Base-by-base conservation (phyloP, 2,329 filamentous ascomycete genomes). In the Sporothrix phasma region DNA sequence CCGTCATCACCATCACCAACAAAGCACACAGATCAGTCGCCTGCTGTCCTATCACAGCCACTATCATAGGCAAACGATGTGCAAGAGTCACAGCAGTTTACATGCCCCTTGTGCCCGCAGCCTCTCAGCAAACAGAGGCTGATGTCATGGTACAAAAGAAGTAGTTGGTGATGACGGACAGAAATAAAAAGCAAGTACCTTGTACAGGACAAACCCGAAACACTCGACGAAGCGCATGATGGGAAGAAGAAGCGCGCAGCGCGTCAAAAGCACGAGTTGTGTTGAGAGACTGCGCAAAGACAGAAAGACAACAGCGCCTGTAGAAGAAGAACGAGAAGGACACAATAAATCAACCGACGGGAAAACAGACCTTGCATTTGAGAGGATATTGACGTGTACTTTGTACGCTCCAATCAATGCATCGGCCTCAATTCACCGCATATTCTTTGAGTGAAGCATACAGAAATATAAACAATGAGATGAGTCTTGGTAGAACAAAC, bases 11-110 rank as follows among this genome's bases (percentile, higher is more conserved):
- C 26, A 41, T 58, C 34, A 39, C 29, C 5, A 19, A 24, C 43
- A n/a, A n/a, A n/a, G n/a, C n/a, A 13, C 46, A 49, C 13, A 37
- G 22, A 19, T 13, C 31, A 39, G 34, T 19, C 37, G 26, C 22
- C 37, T 43, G n/a, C 39, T 31, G 31, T 59, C 3, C 29, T 59
- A 59, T 59, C 54, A 59, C 54, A 58, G 15, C 43, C 54, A 58
- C 54, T 26, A 29, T 58, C 54, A 58, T 37, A 58, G 34, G 3
- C 39, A n/a, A 41, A 53, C 8, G 5, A 29, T 2, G 19, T 29
- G 31, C 4, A 51, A 51, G 41, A 54, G 1, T 10, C 51, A 29
- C 24, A 3, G 29, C 15, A 29, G 19, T 26, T 7, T 5, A 58
- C 53, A 54, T 8, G 22, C 22, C 53, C 53, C 53, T 41, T 58